Conservation (phyloP, 192 early-diverging fungal genomes). For the Kickxella alabastrina region DNA sequence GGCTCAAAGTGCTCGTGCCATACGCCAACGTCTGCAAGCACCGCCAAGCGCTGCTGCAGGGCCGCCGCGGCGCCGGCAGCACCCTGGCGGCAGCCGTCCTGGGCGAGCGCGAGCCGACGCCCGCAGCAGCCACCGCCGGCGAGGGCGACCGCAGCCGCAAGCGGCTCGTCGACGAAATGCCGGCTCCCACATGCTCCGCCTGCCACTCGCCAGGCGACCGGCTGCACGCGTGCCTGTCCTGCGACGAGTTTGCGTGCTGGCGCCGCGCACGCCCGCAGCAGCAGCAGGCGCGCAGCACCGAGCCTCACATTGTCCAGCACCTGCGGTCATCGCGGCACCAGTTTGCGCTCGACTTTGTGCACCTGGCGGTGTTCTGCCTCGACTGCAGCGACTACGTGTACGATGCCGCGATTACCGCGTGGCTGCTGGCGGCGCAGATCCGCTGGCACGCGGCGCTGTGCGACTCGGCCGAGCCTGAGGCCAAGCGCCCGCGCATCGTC, state of each 20-base stretch:
- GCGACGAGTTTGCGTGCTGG: conserved; percentile 78
- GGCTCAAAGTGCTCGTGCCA: conserved; percentile 45
- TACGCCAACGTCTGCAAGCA: conserved; percentile 46
- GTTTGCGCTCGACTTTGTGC: conserved; percentile 73
- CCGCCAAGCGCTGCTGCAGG: conserved; percentile 47
- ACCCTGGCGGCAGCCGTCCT: conserved; percentile 6
- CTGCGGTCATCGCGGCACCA: conserved; percentile 12
- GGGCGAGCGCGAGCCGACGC: conserved; percentile 28
- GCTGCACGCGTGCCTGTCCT: conserved; percentile 77
- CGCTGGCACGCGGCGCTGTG: conserved; percentile 45
- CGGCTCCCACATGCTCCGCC: conserved; percentile 54
- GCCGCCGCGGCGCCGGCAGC: conserved; percentile 29
- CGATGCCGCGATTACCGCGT: conserved; percentile 65
- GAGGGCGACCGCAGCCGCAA: conserved; percentile 53
- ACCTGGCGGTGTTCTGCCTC: conserved; percentile 64
- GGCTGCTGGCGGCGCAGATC: conserved; percentile 44
- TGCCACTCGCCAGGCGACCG: conserved; percentile 58
- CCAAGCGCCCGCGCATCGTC: conserved; percentile 32
- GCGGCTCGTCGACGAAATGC: conserved; percentile 53
- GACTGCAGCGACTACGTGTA: conserved; percentile 83
- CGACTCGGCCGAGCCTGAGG: conserved; percentile 32
- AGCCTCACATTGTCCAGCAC: conserved; percentile 18
- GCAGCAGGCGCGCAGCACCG: conserved; percentile 15
- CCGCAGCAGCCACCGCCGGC: conserved; percentile 25
- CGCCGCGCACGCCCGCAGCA: conserved; percentile 28